Evolutionary conservation across 164 flowering plant species (phyloP).

Genomic region (Berberis thunbergii): DNA sequence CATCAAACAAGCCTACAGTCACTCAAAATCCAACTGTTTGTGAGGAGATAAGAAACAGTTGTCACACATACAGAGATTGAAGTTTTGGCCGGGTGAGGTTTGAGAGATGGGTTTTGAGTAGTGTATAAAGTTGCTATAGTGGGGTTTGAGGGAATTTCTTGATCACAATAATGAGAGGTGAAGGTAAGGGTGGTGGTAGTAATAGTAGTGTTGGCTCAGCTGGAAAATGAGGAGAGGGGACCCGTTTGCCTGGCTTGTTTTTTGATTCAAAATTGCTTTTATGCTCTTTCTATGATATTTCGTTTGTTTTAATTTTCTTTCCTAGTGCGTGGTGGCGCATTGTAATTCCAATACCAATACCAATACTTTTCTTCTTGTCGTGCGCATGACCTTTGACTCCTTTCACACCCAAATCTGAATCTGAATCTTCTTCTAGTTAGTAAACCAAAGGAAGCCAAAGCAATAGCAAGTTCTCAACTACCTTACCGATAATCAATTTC

Average conservation of each 20-base stretch:
- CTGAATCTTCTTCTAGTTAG: too few relatives aligned
- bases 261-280: neutral
- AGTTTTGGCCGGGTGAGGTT: neutral
- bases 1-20: constrained; percentile 1
- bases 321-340: constrained; percentile 9
- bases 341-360: neutral
- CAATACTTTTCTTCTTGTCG: neutral
- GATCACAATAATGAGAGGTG: constrained; percentile 14
- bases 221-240: constrained; percentile 4
- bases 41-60: too few relatives aligned
- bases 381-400: neutral
- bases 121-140: neutral
- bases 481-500: too few relatives aligned
- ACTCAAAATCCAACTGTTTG: neutral
- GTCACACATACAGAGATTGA: neutral
- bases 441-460: too few relatives aligned
- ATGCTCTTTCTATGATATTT: too few relatives aligned
- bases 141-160: constrained; percentile 1
- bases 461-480: too few relatives aligned
- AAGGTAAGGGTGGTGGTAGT: constrained; percentile 7
- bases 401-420: neutral
- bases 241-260: constrained; percentile 1
- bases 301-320: neutral
- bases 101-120: constrained; percentile 3
- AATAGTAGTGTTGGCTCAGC: neutral